These are phyloP conservation scores for Erythrophleum fordii DNA, from an alignment of 306 rosid genomes.

Conservation along the genomic window DNA sequence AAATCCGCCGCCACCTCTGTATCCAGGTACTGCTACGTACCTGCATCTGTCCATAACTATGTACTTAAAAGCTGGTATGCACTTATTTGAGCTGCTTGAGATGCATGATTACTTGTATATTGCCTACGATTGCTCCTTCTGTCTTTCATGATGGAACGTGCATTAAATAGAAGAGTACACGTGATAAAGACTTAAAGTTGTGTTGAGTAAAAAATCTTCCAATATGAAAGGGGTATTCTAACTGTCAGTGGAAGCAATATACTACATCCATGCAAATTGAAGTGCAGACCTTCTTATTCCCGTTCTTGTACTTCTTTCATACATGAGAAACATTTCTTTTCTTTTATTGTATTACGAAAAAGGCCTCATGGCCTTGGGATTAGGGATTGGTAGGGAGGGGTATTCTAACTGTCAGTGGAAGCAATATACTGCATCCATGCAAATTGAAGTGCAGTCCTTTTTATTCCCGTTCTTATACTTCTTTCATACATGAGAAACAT, in stretches of 20 bases:
- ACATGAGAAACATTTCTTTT: background rate
- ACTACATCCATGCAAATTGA: conserved; percentile 6
- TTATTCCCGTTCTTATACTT: background rate
- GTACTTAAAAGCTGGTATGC: conserved; percentile 16
- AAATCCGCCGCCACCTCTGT: background rate
- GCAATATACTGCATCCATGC: background rate
- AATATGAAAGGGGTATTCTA: background rate
- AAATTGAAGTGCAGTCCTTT: conserved; percentile 3
- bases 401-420: background rate
- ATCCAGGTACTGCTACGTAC: conserved; percentile 52
- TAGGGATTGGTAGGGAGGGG: background rate
- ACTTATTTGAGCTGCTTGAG: background rate
- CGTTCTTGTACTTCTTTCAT: background rate
- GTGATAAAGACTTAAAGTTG: background rate
- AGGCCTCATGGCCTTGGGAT: background rate
- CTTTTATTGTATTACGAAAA: too few relatives aligned
- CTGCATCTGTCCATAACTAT: background rate
- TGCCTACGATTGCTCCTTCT: background rate
- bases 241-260: background rate
- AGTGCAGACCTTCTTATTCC: background rate
- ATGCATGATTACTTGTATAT: background rate
- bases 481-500: background rate
- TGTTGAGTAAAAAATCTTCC: background rate
- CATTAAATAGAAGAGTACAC: background rate
- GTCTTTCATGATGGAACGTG: too few relatives aligned